A percentile compares a stretch with the other conserved stretches of the same genome.
These are phyloP conservation scores for Puccinia polysora DNA, from an alignment of 1,284 basidiomycete genomes.

Conservation along the genomic window DNA sequence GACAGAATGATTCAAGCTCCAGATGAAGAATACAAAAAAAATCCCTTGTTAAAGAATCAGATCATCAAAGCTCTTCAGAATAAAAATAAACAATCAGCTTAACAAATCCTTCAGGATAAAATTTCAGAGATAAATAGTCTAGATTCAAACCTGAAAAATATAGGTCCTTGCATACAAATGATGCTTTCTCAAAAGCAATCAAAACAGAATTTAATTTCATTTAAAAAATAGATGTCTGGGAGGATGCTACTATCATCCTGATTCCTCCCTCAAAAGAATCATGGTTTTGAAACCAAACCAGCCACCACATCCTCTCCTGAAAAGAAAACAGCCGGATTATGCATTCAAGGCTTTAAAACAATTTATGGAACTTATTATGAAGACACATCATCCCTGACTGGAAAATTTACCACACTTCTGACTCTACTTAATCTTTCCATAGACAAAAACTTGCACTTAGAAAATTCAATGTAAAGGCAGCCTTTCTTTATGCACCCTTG, in stretches of 20 bases:
- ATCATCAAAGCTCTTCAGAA: too few species aligned
- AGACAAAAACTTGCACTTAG: too few species aligned
- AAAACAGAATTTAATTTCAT: not conserved
- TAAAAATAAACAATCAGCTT: too few species aligned
- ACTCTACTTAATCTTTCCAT: not conserved
- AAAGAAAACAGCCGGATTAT: not conserved
- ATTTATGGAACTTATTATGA: not conserved
- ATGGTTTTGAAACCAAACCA: not conserved
- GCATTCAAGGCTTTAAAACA: not conserved
- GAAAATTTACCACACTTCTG: not conserved
- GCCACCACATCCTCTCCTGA: not conserved
- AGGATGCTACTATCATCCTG: not conserved
- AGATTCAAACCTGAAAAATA: not conserved
- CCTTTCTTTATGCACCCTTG: too few species aligned
- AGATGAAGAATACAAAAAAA: too few species aligned
- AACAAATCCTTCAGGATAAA: too few species aligned
- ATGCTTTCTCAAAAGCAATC: not conserved
- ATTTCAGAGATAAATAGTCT: not conserved
- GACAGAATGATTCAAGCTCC: too few species aligned
- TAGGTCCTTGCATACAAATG: not conserved
- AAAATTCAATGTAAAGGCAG: too few species aligned
- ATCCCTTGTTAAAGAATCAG: too few species aligned
- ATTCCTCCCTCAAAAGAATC: not conserved
- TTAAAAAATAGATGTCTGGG: not conserved
- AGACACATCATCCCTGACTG: not conserved